These are phyloP conservation scores for Nicotiana obtusifolia DNA, from an alignment of 257 asterid species.

Conservation along the genomic window DNA sequence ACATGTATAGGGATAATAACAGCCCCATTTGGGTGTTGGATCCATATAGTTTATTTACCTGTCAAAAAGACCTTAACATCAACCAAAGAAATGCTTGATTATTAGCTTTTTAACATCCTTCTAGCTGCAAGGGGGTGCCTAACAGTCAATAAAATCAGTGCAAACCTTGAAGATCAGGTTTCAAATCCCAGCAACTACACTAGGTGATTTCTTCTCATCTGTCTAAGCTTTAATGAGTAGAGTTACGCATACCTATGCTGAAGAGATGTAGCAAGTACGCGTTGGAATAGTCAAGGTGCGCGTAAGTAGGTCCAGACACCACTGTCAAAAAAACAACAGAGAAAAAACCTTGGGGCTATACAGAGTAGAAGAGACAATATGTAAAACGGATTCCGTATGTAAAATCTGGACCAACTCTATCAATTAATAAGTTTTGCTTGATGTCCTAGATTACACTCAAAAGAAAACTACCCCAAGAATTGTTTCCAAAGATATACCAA, in stretches of 20 bases:
- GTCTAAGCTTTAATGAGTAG: too few relatives aligned
- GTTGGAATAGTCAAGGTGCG: too few relatives aligned
- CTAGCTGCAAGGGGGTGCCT: too few relatives aligned
- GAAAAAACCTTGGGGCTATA: background rate
- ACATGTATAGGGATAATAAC: background rate
- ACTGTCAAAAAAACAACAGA: too few relatives aligned
- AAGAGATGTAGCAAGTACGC: too few relatives aligned
- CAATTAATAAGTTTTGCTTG: background rate
- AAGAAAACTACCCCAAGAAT: background rate
- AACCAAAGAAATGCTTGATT: background rate
- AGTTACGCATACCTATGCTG: too few relatives aligned
- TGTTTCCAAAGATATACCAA: background rate
- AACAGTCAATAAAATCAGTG: too few relatives aligned
- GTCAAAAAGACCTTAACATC: background rate
- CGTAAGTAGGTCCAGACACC: too few relatives aligned
- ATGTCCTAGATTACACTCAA: background rate
- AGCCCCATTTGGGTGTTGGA: background rate
- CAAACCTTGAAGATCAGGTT: too few relatives aligned
- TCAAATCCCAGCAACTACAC: too few relatives aligned
- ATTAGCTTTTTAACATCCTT: background rate
- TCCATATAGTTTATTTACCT: background rate
- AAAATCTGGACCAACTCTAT: background rate
- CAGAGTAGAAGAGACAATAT: background rate
- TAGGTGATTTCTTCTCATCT: too few relatives aligned
- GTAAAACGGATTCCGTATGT: background rate